Evolutionary conservation across 163 green algal genomes (phyloP), one percentile per base, ranked within the genome.

Genomic region (Scenedesmus sp.): DNA sequence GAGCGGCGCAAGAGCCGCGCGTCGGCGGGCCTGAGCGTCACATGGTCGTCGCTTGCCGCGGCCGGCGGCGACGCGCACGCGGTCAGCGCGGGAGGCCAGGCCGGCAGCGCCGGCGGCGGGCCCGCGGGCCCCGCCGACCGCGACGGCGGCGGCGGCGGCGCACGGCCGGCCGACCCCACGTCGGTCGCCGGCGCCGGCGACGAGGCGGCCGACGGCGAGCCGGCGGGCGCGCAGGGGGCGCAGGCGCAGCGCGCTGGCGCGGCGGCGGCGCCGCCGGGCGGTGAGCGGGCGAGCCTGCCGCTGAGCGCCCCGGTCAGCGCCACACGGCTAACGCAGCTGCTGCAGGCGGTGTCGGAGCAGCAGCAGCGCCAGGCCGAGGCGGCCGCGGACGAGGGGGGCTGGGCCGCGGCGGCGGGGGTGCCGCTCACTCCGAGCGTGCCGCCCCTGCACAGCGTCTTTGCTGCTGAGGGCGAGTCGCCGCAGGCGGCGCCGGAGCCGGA

Each of bases 321-420:
- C 3, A 2, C 7, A 0, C 31, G 56, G 67, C 34, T 65, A 20
- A 50, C 64, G 67, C 67, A 65, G 65, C 65, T 36, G 29, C 44
- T 75, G 48, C 65, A 62, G 10, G 65, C 26, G 11, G 48, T 75
- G 50, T 75, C 65, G 15, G 48, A 75, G 31, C 31, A 64, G 31
- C 50, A 64, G 50, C 48, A 76, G 20, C 47, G 54, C 50, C 48
- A 76, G 50, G 63, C 63, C 24, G 18, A 13, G 14, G 53, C 18
- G 29, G 11, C 10, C 15, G 53, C 53, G 29, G 53, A 11, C 15
- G 53, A 9, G 2, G 26, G 26, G 14, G n/a, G n/a, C n/a, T n/a
- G n/a, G n/a, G n/a, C n/a, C n/a, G n/a, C n/a, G n/a, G n/a, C n/a
- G n/a, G n/a, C n/a, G n/a, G n/a, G n/a, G 24, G 26, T 63, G 54